Conservation (phyloP, 805 yeast genomes). For the Zygoascus tannicola region DNA sequence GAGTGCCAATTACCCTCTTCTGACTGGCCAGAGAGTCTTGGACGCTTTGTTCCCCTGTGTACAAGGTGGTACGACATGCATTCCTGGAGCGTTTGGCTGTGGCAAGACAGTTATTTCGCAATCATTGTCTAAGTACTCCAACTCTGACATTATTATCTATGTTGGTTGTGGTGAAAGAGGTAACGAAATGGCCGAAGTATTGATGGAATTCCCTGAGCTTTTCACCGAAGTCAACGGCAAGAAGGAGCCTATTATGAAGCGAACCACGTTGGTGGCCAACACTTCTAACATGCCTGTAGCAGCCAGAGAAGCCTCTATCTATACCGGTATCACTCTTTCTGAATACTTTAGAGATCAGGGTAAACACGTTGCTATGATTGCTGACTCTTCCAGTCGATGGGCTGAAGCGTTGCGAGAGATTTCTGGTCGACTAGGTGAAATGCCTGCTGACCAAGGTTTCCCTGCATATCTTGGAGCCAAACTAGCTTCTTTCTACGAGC, state of each 20-base stretch:
- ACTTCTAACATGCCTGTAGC: slow-evolving; percentile 99
- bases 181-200: slow-evolving; percentile 98
- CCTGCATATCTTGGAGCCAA: slow-evolving; percentile 99
- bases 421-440: slow-evolving; percentile 99
- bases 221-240: slow-evolving; percentile 84
- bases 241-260: slow-evolving; percentile 98
- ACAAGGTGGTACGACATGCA: slow-evolving; percentile 99
- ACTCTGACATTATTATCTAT: slow-evolving; percentile 92
- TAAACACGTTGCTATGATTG: slow-evolving; percentile 98
- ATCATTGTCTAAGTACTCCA: slow-evolving; percentile 92
- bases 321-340: slow-evolving; percentile 97
- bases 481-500: slow-evolving; percentile 96
- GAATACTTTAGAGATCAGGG: slow-evolving; percentile 99
- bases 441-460: slow-evolving; percentile 99
- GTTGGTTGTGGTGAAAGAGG: slow-evolving; percentile 98
- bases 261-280: slow-evolving; percentile 97
- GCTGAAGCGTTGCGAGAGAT: slow-evolving; percentile 99
- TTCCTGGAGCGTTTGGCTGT: slow-evolving; percentile 99
- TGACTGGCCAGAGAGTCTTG: slow-evolving; percentile 98
- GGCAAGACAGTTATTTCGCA: slow-evolving; percentile 98
- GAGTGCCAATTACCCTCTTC: slow-evolving; percentile 87
- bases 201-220: slow-evolving; percentile 99
- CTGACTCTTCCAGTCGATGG: slow-evolving; percentile 99
- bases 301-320: slow-evolving; percentile 98
- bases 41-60: slow-evolving; percentile 98